Conservation (phyloP, 345 rosid species). For the Mallotus nudiflorus region DNA sequence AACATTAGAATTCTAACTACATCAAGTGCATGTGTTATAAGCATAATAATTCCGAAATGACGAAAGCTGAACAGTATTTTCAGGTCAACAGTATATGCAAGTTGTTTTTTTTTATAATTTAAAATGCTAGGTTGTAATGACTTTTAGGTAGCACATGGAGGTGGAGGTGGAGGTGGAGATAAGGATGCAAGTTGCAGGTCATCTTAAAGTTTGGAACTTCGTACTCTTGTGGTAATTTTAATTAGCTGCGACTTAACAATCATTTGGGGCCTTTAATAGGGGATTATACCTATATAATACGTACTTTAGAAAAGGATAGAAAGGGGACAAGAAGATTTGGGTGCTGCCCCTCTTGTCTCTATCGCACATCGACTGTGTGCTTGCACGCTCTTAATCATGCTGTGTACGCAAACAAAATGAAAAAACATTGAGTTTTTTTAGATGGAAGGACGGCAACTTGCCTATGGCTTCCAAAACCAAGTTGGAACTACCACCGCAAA, state of each 20-base stretch:
- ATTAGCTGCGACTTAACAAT: not conserved
- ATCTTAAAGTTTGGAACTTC: not conserved
- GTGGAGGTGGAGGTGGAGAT: not conserved
- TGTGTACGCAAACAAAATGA: constrained; percentile 39
- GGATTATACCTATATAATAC: not conserved
- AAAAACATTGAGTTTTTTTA: not conserved
- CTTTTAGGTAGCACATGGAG: not conserved
- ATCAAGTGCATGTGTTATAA: not conserved
- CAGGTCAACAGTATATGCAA: too few species aligned
- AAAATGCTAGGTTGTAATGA: not conserved
- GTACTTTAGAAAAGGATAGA: not conserved
- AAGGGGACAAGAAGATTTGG: not conserved
- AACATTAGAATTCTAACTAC: not conserved
- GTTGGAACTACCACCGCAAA: not conserved
- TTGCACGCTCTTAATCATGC: constrained; percentile 29
- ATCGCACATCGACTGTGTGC: not conserved
- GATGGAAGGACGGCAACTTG: constrained; percentile 4
- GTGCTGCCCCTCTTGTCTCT: not conserved
- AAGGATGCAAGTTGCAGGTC: constrained; percentile 12
- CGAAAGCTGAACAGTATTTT: too few species aligned
- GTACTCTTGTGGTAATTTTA: not conserved
- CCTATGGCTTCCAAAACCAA: constrained; percentile 20
- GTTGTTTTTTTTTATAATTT: too few species aligned
- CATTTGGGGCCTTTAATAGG: not conserved
- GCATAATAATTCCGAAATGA: too few species aligned